phyloP scores from a whole-genome alignment of 768 basidiomycete genomes.

The Amanita rubescens region DNA sequence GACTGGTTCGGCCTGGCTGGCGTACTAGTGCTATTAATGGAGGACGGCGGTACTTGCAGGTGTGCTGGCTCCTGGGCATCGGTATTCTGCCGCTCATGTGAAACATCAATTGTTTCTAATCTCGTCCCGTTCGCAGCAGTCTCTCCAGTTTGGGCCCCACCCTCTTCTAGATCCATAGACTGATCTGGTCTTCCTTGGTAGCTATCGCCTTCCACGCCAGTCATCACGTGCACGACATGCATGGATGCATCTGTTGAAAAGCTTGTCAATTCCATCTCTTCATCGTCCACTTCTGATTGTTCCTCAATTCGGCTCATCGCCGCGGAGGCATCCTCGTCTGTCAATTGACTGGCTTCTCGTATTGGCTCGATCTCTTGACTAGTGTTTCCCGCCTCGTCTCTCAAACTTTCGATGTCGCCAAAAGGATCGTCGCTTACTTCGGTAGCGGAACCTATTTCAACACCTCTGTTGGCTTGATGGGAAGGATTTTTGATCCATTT shows the following conservation, averaged over 20 bases:
- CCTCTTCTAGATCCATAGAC: not conserved
- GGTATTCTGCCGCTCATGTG: not conserved
- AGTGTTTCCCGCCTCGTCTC: slow-evolving; percentile 42
- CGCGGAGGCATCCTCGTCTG: slow-evolving; percentile 9
- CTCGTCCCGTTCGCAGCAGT: not conserved
- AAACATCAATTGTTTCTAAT: slow-evolving; percentile 1
- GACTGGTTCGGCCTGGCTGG: slow-evolving; percentile 5
- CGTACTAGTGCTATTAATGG: not conserved
- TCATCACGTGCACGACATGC: slow-evolving; percentile 44
- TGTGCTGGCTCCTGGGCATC: slow-evolving; percentile 1
- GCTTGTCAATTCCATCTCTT: slow-evolving; percentile 58
- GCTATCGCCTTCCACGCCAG: slow-evolving; percentile 29
- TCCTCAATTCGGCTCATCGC: slow-evolving; percentile 47
- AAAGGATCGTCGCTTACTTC: slow-evolving; percentile 83
- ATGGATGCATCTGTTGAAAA: slow-evolving; percentile 67
- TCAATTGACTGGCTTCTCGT: slow-evolving; percentile 8
- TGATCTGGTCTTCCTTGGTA: slow-evolving; percentile 29
- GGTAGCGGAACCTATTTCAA: slow-evolving; percentile 22
- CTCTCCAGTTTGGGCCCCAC: not conserved
- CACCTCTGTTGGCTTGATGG: slow-evolving; percentile 19
- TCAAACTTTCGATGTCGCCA: slow-evolving; percentile 81
- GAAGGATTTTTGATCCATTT: slow-evolving; percentile 71
- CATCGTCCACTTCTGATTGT: slow-evolving; percentile 45
- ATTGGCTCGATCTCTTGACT: slow-evolving; percentile 13
- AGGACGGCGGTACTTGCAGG: slow-evolving; percentile 4